Evolutionary conservation across 1,284 basidiomycete species (phyloP).

Genomic region (Tilletia indica): DNA sequence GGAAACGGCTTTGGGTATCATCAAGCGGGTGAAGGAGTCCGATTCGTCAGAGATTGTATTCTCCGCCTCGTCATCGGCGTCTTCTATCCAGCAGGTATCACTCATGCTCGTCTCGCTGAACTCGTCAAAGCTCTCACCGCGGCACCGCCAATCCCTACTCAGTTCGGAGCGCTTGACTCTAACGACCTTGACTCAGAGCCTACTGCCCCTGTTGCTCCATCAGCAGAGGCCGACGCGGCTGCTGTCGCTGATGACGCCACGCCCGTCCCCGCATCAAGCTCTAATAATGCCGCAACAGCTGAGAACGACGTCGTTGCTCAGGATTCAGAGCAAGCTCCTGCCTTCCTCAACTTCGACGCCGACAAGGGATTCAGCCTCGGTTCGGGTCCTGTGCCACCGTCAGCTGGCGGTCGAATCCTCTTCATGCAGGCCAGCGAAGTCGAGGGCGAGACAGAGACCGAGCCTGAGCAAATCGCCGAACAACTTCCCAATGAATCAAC

Average conservation of each 20-base stretch:
- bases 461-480: background rate
- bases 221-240: background rate
- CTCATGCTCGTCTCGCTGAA: conserved; percentile 4
- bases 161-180: background rate
- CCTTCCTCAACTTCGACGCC: background rate
- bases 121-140: conserved; percentile 14
- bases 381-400: background rate
- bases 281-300: background rate
- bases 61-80: background rate
- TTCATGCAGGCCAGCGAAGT: conserved; percentile 23
- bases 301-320: background rate
- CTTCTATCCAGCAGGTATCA: background rate
- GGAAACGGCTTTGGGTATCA: background rate
- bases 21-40: background rate
- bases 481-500: background rate
- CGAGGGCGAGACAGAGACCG: conserved; percentile 8
- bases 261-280: background rate
- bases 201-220: background rate
- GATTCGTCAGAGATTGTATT: conserved; percentile 11
- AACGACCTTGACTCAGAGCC: background rate
- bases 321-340: background rate
- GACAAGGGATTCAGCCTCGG: conserved; percentile 4
- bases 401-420: conserved; percentile 16
- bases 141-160: background rate
- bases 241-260: background rate